A percentile compares a stretch with the other conserved stretches of the same genome.
These are phyloP conservation scores for Ophiocordyceps camponoti-leonardi DNA, from an alignment of 2,329 filamentous ascomycete genomes.

Conservation along the genomic window DNA sequence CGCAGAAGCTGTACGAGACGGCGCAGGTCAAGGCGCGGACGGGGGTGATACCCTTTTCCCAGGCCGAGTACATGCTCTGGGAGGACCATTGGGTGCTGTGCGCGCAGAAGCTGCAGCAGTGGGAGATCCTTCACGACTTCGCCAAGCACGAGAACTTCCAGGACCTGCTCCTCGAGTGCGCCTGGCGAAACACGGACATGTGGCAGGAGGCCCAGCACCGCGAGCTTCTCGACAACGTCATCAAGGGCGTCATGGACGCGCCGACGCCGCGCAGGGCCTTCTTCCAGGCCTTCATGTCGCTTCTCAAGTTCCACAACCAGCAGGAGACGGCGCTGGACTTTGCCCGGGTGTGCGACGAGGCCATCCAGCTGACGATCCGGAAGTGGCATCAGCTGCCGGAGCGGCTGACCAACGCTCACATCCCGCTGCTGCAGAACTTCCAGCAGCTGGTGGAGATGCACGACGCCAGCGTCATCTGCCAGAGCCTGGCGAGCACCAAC, in stretches of 20 bases:
- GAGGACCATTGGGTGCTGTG: constrained; percentile 98
- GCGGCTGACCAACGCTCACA: constrained; percentile 84
- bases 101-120: constrained; percentile 95
- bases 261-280: constrained; percentile 87
- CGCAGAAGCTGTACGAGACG: constrained; percentile 88
- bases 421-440: constrained; percentile 91
- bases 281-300: constrained; percentile 96
- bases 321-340: constrained; percentile 68
- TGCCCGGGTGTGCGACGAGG: constrained; percentile 81
- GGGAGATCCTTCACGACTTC: constrained; percentile 95
- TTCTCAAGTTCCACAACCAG: constrained; percentile 87
- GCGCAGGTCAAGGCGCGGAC: constrained; percentile 95
- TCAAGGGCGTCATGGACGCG: constrained; percentile 95
- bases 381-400: constrained; percentile 98
- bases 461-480: constrained; percentile 91
- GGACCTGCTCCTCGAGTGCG: constrained; percentile 84
- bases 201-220: constrained; percentile 79
- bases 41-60: constrained; percentile 87
- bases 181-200: constrained; percentile 88
- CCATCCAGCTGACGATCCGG: constrained; percentile 88
- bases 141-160: constrained; percentile 98
- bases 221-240: constrained; percentile 78
- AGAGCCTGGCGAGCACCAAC: constrained; percentile 73
- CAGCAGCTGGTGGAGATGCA: constrained; percentile 95
- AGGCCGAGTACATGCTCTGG: constrained; percentile 97